A percentile compares a stretch with the other conserved stretches of the same genome.
These are phyloP conservation scores for Ambrosia hybrid DNA, from an alignment of 140 eudicot genomes.

Conservation along the genomic window DNA sequence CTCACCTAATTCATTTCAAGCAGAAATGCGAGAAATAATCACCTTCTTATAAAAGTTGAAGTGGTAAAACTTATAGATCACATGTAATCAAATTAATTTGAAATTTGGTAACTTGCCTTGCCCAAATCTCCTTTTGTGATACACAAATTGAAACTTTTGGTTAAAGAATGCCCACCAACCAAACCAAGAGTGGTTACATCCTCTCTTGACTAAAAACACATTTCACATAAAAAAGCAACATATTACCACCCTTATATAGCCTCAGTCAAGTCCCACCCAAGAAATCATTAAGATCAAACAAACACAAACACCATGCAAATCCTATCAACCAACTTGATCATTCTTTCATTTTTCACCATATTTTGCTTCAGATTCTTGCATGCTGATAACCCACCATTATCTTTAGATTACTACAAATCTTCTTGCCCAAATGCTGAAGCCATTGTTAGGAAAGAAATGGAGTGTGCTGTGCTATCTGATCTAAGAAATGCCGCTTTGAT, in stretches of 20 bases:
- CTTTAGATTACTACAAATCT: slow-evolving; percentile 72
- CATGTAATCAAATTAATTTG: slow-evolving; percentile 16
- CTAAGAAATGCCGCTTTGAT: slow-evolving; percentile 88
- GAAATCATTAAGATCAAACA: slow-evolving; percentile 20
- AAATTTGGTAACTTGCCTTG: slow-evolving; percentile 30
- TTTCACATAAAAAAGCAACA: slow-evolving; percentile 27
- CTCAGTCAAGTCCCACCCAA: slow-evolving; percentile 35
- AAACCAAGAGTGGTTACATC: slow-evolving; percentile 65
- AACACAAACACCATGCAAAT: slow-evolving; percentile 41
- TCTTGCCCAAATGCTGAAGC: slow-evolving; percentile 68
- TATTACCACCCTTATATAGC: slow-evolving; percentile 16
- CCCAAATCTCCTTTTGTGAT: slow-evolving; percentile 23
- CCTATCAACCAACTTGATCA: slow-evolving; percentile 29
- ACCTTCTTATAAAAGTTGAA: neutral
- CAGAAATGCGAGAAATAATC: neutral
- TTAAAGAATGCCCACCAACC: slow-evolving; percentile 64
- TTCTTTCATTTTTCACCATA: slow-evolving; percentile 27
- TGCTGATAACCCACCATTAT: slow-evolving; percentile 64
- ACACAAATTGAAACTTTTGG: slow-evolving; percentile 39
- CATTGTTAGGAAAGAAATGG: slow-evolving; percentile 85
- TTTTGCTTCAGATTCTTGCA: slow-evolving; percentile 29
- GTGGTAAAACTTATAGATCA: neutral
- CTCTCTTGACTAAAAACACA: slow-evolving; percentile 62
- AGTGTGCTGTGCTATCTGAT: slow-evolving; percentile 77
- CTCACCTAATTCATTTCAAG: too few relatives aligned